These are phyloP conservation scores for Blastobotrys petasosporus DNA, from an alignment of 1,139 yeast genomes.

Conservation along the genomic window DNA sequence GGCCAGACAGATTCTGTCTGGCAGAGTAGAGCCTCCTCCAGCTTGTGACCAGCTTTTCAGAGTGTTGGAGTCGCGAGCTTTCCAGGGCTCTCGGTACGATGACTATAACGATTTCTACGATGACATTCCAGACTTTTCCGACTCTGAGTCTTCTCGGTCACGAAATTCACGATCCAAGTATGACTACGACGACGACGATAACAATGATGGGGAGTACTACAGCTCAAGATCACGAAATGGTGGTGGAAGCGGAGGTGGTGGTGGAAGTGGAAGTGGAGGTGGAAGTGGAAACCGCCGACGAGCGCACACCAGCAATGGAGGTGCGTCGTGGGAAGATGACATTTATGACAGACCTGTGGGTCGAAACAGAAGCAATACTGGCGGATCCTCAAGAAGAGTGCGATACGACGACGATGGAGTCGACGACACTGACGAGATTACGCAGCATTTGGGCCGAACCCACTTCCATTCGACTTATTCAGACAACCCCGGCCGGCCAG, in stretches of 20 bases:
- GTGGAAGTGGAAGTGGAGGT: too few species aligned
- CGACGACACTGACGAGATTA: constrained; percentile 30
- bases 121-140: constrained; percentile 59
- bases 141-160: constrained; percentile 27
- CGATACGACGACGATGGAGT: constrained; percentile 15
- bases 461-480: constrained; percentile 29
- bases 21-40: constrained; percentile 87
- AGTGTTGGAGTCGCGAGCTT: constrained; percentile 79
- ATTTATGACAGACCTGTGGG: constrained; percentile 50
- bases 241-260: background rate
- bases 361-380: constrained; percentile 1
- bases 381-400: constrained; percentile 18
- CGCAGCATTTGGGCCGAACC: constrained; percentile 33
- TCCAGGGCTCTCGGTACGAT: constrained; percentile 52
- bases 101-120: constrained; percentile 57
- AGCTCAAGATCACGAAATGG: constrained; percentile 1
- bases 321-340: constrained; percentile 77
- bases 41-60: constrained; percentile 87
- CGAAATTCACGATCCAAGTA: constrained; percentile 27
- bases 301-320: constrained; percentile 15
- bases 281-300: too few species aligned
- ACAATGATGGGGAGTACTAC: constrained; percentile 27
- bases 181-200: constrained; percentile 34
- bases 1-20: constrained; percentile 75
- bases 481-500: constrained; percentile 38